Evolutionary conservation across 305 asterid species (phyloP).

Genomic region (Withania somnifera): DNA sequence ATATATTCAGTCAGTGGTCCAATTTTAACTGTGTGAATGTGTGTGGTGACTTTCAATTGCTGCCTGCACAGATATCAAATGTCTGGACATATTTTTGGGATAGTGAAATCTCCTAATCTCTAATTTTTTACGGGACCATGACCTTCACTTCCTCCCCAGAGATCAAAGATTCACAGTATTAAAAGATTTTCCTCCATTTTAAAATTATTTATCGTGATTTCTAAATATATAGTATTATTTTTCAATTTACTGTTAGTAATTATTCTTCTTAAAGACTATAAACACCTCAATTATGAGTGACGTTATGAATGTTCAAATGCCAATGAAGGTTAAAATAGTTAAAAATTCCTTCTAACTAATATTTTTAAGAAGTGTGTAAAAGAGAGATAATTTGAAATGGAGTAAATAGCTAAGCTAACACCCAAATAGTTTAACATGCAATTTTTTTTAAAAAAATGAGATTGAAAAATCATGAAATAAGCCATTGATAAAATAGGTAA

Average conservation of each 20-base stretch:
- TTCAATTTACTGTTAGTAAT: too few species aligned
- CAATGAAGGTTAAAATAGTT: background rate
- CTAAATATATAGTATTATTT: too few species aligned
- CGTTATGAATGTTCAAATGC: background rate
- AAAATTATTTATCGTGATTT: background rate
- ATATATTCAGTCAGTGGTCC: constrained; percentile 8
- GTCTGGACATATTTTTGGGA: constrained; percentile 8
- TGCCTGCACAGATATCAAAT: constrained; percentile 5
- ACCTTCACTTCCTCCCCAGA: background rate
- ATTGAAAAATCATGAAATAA: background rate
- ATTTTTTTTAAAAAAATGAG: background rate
- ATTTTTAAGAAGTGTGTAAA: background rate
- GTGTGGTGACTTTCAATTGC: constrained; percentile 14
- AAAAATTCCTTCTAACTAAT: background rate
- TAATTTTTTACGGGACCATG: background rate
- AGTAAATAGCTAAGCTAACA: background rate
- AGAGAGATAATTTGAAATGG: background rate
- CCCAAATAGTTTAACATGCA: background rate
- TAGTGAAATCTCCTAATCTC: constrained; percentile 3
- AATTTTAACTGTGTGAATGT: constrained; percentile 6
- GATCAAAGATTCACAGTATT: background rate
- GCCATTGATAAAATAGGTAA: background rate
- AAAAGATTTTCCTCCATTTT: background rate
- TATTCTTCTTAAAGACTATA: background rate
- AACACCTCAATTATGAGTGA: background rate